A percentile compares a stretch with the other conserved stretches of the same genome.
Conservation (phyloP, 164 flowering plant genomes). For the Umbilicus rupestris region DNA sequence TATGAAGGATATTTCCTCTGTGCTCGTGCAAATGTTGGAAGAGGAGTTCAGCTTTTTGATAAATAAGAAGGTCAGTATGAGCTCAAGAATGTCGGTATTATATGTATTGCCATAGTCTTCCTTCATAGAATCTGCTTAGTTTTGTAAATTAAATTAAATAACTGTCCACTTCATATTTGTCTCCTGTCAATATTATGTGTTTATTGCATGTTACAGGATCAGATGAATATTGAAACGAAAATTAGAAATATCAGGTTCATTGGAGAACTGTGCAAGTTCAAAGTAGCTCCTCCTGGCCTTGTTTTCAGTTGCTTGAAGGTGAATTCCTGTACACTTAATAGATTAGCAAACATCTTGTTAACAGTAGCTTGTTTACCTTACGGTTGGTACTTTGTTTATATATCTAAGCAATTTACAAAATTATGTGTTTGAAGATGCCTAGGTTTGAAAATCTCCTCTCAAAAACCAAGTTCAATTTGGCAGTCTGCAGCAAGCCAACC, state of each 20-base stretch:
- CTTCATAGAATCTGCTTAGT: background rate
- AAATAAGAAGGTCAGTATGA: slow-evolving; percentile 64
- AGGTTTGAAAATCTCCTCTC: background rate
- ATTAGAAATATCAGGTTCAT: slow-evolving; percentile 88
- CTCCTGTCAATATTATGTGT: background rate
- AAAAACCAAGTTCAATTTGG: background rate
- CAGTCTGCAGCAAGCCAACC: background rate
- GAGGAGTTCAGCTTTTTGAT: slow-evolving; percentile 84
- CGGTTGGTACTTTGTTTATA: background rate
- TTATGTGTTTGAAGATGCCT: background rate
- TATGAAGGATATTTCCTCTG: slow-evolving; percentile 83
- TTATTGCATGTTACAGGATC: slow-evolving; percentile 54
- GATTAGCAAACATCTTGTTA: background rate
- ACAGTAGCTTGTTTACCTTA: background rate
- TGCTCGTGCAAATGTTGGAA: slow-evolving; percentile 78
- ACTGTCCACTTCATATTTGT: background rate
- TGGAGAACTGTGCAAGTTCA: slow-evolving; percentile 97
- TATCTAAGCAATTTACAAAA: background rate
- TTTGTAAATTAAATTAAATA: background rate
- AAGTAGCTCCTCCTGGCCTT: slow-evolving; percentile 72
- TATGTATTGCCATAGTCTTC: background rate
- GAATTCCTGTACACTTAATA: slow-evolving; percentile 1
- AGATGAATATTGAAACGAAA: slow-evolving; percentile 96
- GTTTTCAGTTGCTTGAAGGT: slow-evolving; percentile 91
- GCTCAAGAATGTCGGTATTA: slow-evolving; percentile 3